Evolutionary conservation across 139 green algal species (phyloP).

Genomic region (Picochlorum sp.): DNA sequence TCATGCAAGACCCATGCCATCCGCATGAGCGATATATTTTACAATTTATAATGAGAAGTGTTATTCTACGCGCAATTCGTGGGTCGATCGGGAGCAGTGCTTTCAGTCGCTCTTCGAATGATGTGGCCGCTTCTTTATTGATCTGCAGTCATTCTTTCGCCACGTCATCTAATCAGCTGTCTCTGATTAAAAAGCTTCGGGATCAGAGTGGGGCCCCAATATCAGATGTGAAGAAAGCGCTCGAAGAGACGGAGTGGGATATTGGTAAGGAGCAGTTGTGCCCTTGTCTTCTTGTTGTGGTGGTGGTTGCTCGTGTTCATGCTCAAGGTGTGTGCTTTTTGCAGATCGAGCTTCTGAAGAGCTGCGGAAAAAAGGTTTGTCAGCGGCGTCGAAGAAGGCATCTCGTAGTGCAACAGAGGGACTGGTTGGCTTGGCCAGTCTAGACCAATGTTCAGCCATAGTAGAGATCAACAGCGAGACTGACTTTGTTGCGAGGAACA

Average conservation of each 20-base stretch:
- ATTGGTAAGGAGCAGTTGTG: slow-evolving; percentile 26
- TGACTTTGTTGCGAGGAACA: slow-evolving; percentile 85
- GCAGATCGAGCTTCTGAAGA: slow-evolving; percentile 44
- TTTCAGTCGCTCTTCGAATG: background rate
- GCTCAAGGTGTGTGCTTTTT: background rate
- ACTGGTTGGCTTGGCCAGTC: slow-evolving; percentile 58
- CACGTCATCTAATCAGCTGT: background rate
- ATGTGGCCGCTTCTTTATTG: background rate
- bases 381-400: slow-evolving; percentile 82
- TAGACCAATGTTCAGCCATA: slow-evolving; percentile 15
- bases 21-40: too few relatives aligned
- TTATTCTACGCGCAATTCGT: background rate
- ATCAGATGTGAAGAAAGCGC: slow-evolving; percentile 67
- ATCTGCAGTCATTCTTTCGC: background rate
- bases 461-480: slow-evolving; percentile 90
- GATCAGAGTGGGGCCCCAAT: slow-evolving; percentile 70
- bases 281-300: background rate
- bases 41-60: background rate
- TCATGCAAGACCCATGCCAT: too few relatives aligned
- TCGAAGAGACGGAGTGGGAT: slow-evolving; percentile 55
- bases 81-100: background rate
- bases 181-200: slow-evolving; percentile 67
- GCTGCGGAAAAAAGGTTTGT: slow-evolving; percentile 74
- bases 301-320: background rate
- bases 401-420: slow-evolving; percentile 72